phyloP scores from a whole-genome alignment of 2,329 filamentous ascomycete species.

The Dothideomycetes sp. region DNA sequence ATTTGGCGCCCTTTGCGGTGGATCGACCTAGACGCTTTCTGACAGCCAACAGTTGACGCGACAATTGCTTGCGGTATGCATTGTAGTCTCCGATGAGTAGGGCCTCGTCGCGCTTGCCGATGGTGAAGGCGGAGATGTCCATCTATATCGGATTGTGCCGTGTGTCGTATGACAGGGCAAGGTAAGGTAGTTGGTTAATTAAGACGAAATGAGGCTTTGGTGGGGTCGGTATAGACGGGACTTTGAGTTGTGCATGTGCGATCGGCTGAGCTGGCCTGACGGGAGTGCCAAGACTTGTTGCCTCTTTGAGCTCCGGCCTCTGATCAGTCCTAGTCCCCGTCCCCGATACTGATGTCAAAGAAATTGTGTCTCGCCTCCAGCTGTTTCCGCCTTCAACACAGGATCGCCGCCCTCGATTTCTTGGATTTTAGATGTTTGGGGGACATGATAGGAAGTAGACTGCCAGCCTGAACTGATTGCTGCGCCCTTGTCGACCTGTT shows the following conservation, averaged over 20 bases:
- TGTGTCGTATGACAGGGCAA: too few species aligned
- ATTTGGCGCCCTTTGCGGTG: constrained; percentile 81
- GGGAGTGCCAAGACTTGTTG: too few species aligned
- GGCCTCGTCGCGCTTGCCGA: constrained; percentile 68
- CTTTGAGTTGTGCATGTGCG: too few species aligned
- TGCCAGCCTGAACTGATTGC: too few species aligned
- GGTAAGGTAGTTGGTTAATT: too few species aligned
- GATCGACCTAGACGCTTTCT: constrained; percentile 77
- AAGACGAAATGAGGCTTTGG: too few species aligned
- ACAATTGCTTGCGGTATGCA: constrained; percentile 69
- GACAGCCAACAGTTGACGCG: constrained; percentile 69
- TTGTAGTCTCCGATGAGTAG: constrained; percentile 82
- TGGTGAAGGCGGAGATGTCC: constrained; percentile 82
- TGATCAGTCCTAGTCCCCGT: too few species aligned
- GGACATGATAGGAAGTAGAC: too few species aligned
- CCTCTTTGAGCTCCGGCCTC: too few species aligned
- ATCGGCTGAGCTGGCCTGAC: background rate
- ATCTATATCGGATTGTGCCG: constrained; percentile 44
- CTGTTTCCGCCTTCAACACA: background rate
- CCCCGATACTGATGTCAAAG: background rate
- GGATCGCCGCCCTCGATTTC: too few species aligned
- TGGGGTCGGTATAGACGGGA: background rate
- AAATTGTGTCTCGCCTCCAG: background rate
- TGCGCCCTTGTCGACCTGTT: too few species aligned
- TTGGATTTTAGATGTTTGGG: too few species aligned